Conservation (phyloP, 1,284 basidiomycete genomes). For the Cryptococcus hybrid region DNA sequence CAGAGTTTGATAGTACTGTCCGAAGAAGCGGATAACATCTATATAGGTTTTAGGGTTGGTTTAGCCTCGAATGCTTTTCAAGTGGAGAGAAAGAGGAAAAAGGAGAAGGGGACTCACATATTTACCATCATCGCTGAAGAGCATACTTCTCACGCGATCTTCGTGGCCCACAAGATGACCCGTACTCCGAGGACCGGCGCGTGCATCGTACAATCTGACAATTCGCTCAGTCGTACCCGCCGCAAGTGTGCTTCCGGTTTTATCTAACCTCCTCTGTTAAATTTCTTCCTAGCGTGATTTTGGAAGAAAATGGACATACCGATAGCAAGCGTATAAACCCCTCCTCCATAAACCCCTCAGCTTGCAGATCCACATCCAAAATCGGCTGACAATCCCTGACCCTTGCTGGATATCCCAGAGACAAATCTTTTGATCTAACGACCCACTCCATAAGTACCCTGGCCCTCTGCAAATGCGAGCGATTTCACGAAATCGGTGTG, state of each 20-base stretch:
- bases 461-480: slow-evolving; percentile 72
- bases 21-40: slow-evolving; percentile 85
- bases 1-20: slow-evolving; percentile 77
- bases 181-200: slow-evolving; percentile 62
- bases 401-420: slow-evolving; percentile 81
- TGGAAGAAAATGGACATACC: slow-evolving; percentile 26
- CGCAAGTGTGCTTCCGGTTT: slow-evolving; percentile 75
- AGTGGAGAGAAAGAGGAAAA: neutral
- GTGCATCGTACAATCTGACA: slow-evolving; percentile 88
- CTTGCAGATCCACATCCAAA: slow-evolving; percentile 39
- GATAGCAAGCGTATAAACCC: slow-evolving; percentile 73
- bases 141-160: slow-evolving; percentile 87
- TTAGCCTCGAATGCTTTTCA: too few relatives aligned
- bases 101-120: slow-evolving; percentile 60
- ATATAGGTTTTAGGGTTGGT: slow-evolving; percentile 1
- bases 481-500: slow-evolving; percentile 92
- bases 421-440: slow-evolving; percentile 89
- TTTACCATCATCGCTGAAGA: slow-evolving; percentile 83
- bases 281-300: neutral
- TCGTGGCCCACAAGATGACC: slow-evolving; percentile 85
- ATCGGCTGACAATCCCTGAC: slow-evolving; percentile 42
- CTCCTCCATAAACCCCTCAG: slow-evolving; percentile 59
- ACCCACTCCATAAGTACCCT: slow-evolving; percentile 87
- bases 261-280: slow-evolving; percentile 53
- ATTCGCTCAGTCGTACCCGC: slow-evolving; percentile 89